These are phyloP conservation scores for Vitis hybrid DNA, from an alignment of 177 flowering plant genomes.

Conservation along the genomic window DNA sequence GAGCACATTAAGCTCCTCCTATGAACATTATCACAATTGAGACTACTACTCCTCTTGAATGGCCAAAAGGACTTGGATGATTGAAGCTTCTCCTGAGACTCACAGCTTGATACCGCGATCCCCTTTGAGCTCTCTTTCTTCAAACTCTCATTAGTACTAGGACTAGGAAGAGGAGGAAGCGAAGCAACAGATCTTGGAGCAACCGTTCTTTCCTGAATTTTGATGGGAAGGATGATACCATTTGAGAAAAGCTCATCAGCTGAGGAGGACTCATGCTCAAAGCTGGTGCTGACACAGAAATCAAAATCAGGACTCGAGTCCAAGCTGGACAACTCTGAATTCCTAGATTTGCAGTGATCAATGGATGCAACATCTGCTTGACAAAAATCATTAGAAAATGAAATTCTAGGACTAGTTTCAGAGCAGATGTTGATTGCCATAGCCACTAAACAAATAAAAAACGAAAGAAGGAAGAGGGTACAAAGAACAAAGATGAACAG, in stretches of 20 bases:
- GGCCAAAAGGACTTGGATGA: slow-evolving; percentile 33
- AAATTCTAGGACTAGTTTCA: slow-evolving; percentile 33
- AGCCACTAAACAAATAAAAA: neutral
- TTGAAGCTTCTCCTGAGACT: slow-evolving; percentile 16
- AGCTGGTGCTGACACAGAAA: slow-evolving; percentile 24
- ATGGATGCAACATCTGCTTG: slow-evolving; percentile 9
- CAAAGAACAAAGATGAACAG: neutral
- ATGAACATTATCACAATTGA: slow-evolving; percentile 21
- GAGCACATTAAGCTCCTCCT: slow-evolving; percentile 30
- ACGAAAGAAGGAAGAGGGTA: neutral
- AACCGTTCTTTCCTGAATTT: slow-evolving; percentile 12
- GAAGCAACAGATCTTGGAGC: neutral
- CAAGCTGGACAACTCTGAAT: slow-evolving; percentile 11
- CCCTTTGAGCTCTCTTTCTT: slow-evolving; percentile 11
- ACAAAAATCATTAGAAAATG: slow-evolving; percentile 32
- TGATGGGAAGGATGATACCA: slow-evolving; percentile 38
- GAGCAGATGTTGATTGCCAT: slow-evolving; percentile 34
- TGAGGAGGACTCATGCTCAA: slow-evolving; percentile 27
- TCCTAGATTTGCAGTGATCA: neutral
- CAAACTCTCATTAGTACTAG: slow-evolving; percentile 1
- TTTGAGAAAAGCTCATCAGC: slow-evolving; percentile 54
- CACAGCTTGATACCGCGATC: neutral
- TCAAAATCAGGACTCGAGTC: slow-evolving; percentile 34
- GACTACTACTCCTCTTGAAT: slow-evolving; percentile 41
- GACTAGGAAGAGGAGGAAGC: slow-evolving; percentile 29